Conservation (phyloP, 805 yeast species). For the Kazachstania martiniae region DNA sequence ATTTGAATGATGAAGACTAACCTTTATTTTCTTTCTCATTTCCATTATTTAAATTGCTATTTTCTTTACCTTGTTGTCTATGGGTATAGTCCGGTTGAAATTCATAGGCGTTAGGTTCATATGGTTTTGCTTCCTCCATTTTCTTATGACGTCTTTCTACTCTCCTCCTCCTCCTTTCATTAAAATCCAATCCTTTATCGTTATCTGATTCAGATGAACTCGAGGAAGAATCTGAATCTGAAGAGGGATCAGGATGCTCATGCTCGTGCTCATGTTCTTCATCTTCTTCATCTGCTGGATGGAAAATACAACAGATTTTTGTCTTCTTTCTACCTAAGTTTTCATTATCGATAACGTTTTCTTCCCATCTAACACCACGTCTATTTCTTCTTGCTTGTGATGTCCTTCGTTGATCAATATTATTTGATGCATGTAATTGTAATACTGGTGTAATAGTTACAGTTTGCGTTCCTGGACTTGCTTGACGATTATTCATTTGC, state of each 20-base stretch:
- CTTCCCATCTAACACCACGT: constrained; percentile 72
- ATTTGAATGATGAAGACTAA: no score
- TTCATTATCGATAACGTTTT: constrained; percentile 85
- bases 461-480: constrained; percentile 16
- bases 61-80: no score
- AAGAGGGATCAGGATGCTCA: constrained; percentile 15
- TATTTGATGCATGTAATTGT: constrained; percentile 16
- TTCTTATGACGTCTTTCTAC: constrained; percentile 26
- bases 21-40: no score
- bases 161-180: constrained; percentile 26
- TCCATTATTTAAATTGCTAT: no score
- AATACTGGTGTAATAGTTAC: constrained; percentile 17
- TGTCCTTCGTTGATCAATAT: not conserved
- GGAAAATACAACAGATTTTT: constrained; percentile 80
- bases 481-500: no score
- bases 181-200: constrained; percentile 24
- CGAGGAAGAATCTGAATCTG: constrained; percentile 13
- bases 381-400: constrained; percentile 13
- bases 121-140: constrained; percentile 17
- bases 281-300: constrained; percentile 53
- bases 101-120: constrained; percentile 79
- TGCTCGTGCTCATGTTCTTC: constrained; percentile 13
- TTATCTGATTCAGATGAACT: constrained; percentile 34
- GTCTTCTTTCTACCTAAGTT: constrained; percentile 79
- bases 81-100: constrained; percentile 56